phyloP scores from a whole-genome alignment of 2,329 filamentous ascomycete species.

The Xylariaceae sp. region DNA sequence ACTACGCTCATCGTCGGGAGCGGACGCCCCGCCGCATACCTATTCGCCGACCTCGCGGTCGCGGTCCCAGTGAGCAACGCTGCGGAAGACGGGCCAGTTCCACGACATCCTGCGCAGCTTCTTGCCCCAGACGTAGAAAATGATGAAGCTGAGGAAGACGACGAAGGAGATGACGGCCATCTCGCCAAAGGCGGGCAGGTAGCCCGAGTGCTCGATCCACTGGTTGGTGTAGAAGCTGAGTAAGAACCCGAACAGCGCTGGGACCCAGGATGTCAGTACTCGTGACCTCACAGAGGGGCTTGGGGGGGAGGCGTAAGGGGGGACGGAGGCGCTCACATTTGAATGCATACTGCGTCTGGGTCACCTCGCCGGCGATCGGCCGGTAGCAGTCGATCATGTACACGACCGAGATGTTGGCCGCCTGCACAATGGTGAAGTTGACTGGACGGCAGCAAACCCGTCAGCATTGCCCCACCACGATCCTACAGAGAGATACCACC shows the following conservation, averaged over 20 bases:
- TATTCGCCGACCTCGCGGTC: conserved; percentile 32
- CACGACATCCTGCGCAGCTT: conserved; percentile 24
- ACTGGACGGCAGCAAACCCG: conserved; percentile 1
- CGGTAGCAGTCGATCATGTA: conserved; percentile 8
- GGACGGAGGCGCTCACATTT: conserved; percentile 25
- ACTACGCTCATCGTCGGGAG: too few relatives aligned
- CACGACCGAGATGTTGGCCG: conserved; percentile 16
- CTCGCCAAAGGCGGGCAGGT: conserved; percentile 28
- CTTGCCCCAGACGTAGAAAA: conserved; percentile 30
- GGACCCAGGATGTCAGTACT: neutral
- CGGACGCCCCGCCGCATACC: too few relatives aligned
- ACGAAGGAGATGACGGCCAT: conserved; percentile 31
- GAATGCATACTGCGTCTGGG: conserved; percentile 15
- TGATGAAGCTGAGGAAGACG: conserved; percentile 26
- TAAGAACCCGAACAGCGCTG: conserved; percentile 32
- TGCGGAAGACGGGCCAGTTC: conserved; percentile 24
- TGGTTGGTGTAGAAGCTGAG: conserved; percentile 36
- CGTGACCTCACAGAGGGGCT: neutral
- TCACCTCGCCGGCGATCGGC: conserved; percentile 3
- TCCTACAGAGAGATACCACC: too few relatives aligned
- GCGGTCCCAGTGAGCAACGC: conserved; percentile 24
- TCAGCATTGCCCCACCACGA: neutral
- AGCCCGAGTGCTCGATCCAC: conserved; percentile 30
- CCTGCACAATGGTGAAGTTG: conserved; percentile 3
- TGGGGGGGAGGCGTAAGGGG: neutral